phyloP scores from a whole-genome alignment of 805 yeast genomes.

The Suhomyces sp. region DNA sequence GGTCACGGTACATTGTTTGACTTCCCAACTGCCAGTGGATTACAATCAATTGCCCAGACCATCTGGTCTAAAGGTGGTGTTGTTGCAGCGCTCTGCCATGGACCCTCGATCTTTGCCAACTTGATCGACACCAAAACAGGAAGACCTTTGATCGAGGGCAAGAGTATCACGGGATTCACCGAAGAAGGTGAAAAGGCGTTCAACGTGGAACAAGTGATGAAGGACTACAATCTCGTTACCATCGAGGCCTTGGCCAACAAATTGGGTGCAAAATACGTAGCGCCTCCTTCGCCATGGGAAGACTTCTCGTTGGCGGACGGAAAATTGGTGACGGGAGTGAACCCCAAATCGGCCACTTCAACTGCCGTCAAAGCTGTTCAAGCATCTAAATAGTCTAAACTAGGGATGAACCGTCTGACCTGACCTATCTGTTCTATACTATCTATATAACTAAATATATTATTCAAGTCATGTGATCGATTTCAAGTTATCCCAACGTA shows the following conservation, averaged over 20 bases:
- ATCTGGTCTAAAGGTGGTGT: constrained; percentile 54
- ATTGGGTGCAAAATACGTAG: constrained; percentile 12
- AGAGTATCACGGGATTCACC: constrained; percentile 60
- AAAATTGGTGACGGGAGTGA: constrained; percentile 61
- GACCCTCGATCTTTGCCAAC: constrained; percentile 57
- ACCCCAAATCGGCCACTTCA: constrained; percentile 56
- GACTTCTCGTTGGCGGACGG: constrained; percentile 55
- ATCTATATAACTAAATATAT: no score
- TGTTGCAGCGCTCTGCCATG: constrained; percentile 67
- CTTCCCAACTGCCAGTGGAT: constrained; percentile 49
- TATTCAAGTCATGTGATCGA: no score
- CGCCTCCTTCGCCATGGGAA: constrained; percentile 41
- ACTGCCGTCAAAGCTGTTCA: constrained; percentile 45
- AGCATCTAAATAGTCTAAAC: constrained; percentile 7
- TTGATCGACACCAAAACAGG: constrained; percentile 44
- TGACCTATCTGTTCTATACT: no score
- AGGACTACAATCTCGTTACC: constrained; percentile 27
- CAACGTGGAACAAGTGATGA: constrained; percentile 18
- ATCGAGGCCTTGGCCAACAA: constrained; percentile 38
- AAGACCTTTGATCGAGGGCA: constrained; percentile 48
- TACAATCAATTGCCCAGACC: constrained; percentile 46
- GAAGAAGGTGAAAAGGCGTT: constrained; percentile 48
- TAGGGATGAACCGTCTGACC: no score
- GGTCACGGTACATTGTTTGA: constrained; percentile 67
- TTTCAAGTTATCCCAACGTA: no score